Evolutionary conservation across 2,329 filamentous ascomycete species (phyloP), one percentile per base, ranked within the genome.

Genomic region (Neofusicoccum ribis): DNA sequence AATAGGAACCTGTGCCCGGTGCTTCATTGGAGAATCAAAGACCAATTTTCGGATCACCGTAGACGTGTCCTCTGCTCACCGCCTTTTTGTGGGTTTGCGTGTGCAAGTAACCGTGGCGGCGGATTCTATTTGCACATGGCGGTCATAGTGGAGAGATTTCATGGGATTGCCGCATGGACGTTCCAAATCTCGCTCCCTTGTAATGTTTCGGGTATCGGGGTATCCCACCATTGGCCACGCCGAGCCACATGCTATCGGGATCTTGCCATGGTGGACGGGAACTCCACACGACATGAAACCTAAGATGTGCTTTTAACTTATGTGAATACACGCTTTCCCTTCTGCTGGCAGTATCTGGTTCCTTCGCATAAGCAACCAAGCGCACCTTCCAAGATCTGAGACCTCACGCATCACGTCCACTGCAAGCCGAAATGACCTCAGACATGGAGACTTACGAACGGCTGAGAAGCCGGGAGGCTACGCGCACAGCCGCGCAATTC

Each of bases 401-500:
- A 58, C 52, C 20, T 6, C 39, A 44, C 52, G 12, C 20, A 44
- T 17, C 14, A 43, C 52, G 9, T 14, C 11, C 36, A 20, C 51
- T 7, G 36, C 12, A 5, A 44, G 15, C 15, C 39, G 17, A 9
- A 43, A 59, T 59, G 54, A 17, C 39, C 9, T 46, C 54, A 4
- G 54, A 62, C 31, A 1, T 56, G 2, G 65, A 64, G 50, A 46
- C n/a, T 17, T 64, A 64, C 44, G 47, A 47, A 49, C 15, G 58
- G 36, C 37, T 66, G 39, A 34, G 51, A 14, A 61, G 46, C 3
- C 46, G 39, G 20, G 51, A 56, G 12, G 44, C 50, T 58, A 52
- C 36, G 64, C 67, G 58, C 20, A 79, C 78, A 76, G 62, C 27
- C 2, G 36, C 36, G 8, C 47, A 52, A 8, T 64, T 56, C 12